phyloP scores from a whole-genome alignment of 257 asterid genomes.

The Rehmannia glutinosa region DNA sequence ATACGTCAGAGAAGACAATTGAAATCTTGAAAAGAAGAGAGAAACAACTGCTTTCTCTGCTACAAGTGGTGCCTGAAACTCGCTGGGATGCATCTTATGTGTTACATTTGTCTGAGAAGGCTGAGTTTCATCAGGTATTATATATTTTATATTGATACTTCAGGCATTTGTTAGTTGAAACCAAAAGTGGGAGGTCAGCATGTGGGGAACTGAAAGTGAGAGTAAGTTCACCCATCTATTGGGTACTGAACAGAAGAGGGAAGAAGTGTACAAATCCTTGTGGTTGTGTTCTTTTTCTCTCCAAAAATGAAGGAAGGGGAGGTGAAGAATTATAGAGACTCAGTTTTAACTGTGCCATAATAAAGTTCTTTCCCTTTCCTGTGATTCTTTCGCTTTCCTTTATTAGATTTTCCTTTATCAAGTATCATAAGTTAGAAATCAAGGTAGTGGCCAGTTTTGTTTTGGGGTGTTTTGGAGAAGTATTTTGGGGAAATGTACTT shows the following conservation, averaged over 20 bases:
- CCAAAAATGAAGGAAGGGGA: not conserved
- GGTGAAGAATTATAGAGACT: slow-evolving; percentile 3
- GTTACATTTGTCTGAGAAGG: slow-evolving; percentile 60
- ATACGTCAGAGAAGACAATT: slow-evolving; percentile 25
- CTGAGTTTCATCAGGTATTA: slow-evolving; percentile 81
- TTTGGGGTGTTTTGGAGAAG: not conserved
- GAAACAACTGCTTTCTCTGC: slow-evolving; percentile 67
- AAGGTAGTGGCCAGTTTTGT: not conserved
- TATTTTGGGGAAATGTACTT: not conserved
- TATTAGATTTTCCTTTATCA: not conserved
- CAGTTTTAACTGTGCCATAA: not conserved
- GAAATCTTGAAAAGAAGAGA: slow-evolving; percentile 49
- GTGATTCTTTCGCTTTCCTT: slow-evolving; percentile 10
- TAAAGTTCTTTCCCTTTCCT: not conserved
- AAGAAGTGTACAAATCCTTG: not conserved
- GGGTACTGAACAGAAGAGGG: slow-evolving; percentile 4
- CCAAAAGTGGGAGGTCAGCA: slow-evolving; percentile 6
- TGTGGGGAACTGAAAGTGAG: not conserved
- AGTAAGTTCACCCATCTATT: not conserved
- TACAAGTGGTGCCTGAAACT: slow-evolving; percentile 62
- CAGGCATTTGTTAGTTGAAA: slow-evolving; percentile 12
- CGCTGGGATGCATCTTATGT: slow-evolving; percentile 78
- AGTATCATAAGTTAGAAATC: not conserved
- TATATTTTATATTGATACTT: not conserved
- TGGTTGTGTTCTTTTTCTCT: slow-evolving; percentile 4